Evolutionary conservation across 2,329 filamentous ascomycete genomes (phyloP), one percentile per base, ranked within the genome.

Genomic region (Penicillium brevicompactum): DNA sequence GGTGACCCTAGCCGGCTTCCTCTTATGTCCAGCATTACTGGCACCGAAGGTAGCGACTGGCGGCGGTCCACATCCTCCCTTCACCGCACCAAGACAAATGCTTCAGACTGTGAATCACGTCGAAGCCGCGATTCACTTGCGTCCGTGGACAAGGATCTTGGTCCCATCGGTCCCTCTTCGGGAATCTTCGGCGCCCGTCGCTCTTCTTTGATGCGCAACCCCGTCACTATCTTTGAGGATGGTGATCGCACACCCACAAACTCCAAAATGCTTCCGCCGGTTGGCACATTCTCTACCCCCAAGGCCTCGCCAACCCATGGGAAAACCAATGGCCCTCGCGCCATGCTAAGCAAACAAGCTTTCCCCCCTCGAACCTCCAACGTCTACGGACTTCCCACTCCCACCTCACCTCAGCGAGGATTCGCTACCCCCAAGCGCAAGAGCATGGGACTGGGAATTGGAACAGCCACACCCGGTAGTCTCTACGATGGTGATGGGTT

Each of bases 401-500:
- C 62, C 14, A 52, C 43, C 10, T 60, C 63, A 14, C 45, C 60
- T 32, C 57, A 57, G 21, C 61, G 60, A n/a, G 65, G 56, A 11
- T 58, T 64, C 53, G 66, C 52, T 18, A 73, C 68, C 2, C 70
- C 71, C 1, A 66, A 57, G 14, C 60, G 62, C 22, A 68, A 70
- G 53, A 51, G 57, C 0, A 56, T 70, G 11, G 69, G 66, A 3
- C 58, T 71, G 40, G 70, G 70, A 2, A 63, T 69, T 50, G 69
- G 64, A 6, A 61, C 59, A 43, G 67, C 68, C n/a, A 80, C 76
- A 46, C 77, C 76, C 34, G 74, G 66, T 49, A 80, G 78, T 65
- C 62, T 80, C 59, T 81, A 81, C 62, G 78, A 80, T 58, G 58
- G 71, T 16, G 65, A 74, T 48, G 66, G 73, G 6, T 72, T 75